Evolutionary conservation across 805 yeast species (phyloP), one percentile per base, ranked within the genome.

Genomic region (Candida maltosa): DNA sequence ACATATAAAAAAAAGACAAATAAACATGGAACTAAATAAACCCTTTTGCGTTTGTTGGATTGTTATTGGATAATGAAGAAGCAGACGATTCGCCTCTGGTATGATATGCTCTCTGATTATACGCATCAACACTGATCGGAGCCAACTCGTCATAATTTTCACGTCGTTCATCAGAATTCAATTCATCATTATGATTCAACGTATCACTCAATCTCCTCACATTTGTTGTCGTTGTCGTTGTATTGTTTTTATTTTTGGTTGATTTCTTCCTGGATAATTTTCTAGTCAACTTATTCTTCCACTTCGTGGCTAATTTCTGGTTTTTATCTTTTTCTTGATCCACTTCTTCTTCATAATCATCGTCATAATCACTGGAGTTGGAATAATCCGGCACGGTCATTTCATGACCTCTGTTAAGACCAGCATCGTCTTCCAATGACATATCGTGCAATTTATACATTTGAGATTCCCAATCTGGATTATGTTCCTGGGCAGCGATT

Each of bases 401-500:
- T n/a, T 25, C 7, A 15, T 14, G 32, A 20, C 14, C 7, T 7
- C 11, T 26, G 14, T 8, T 28, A 7, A 19, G 4, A 12, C 20
- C 4, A 18, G 8, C 14, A n/a, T n/a, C 14, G 9, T 29, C 31
- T 7, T 23, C 29, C 4, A 22, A 8, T 17, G 51, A 36, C 5
- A 49, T 26, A 17, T 64, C 70, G 37, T 64, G 64, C 44, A 75
- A 56, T 32, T 67, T 65, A 53, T 68, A 69, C 75, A 81, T 75
- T 52, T 82, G 82, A 28, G 69, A 61, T 45, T 83, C 88, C 88
- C 93, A 80, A 52, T 83, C 73, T 29, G 69, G 74, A 45, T 79
- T 75, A 56, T 86, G 95, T 43, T 86, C 87, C 51, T 78, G 81
- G 4, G 94, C 95, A n/a, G 88, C 86, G 11, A 67, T 54, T 40